Evolutionary conservation across 163 green algal species (phyloP), one percentile per base, ranked within the genome.

Genomic region (Scenedesmus sp.): DNA sequence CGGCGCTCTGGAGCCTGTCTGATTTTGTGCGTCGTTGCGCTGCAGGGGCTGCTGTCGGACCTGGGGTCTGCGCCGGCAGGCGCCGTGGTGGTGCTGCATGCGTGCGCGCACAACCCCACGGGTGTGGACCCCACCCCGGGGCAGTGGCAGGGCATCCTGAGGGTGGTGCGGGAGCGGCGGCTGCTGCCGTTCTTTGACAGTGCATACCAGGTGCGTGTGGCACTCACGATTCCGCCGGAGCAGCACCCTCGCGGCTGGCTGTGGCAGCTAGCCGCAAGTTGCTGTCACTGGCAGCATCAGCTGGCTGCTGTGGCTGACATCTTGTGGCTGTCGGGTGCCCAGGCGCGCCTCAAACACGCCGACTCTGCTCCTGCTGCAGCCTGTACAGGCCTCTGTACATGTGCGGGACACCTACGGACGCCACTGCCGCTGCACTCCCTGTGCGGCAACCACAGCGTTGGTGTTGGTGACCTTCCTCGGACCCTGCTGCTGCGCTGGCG

Each of bases 21-120:
- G 3, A 22, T 22, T 59, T n/a, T 53, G 13, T 56, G 56, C 56
- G 49, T 26, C 24, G 9, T 51, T 46, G 30, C 35, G 26, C 35
- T 51, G 24, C 79, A 85, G 61, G 83, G 85, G 40, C 30, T 89
- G 68, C 65, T 89, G 3, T 35, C 42, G n/a, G 85, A 89, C 68
- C 15, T 94, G 46, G 82, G 95, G 87, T 73, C 61, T 26, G 96
- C 96, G 0, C 94, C 95, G 15, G 81, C 85, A 0, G 96, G 96
- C 70, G 94, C 86, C 59, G 94, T 98, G 53, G 95, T 99, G 72
- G 88, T 99, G 83, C 94, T 99, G 88, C 97, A 99, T 87, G 97
- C 97, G 3, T 99, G 97, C 81, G 97, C 97, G 0, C 97, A 99
- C 95, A 99, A 99, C 94, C 97, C 97, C 76, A 98, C 96, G 3